A percentile compares a stretch with the other conserved stretches of the same genome.
Conservation (phyloP, 331 rosid species). For the Ulmus americana region DNA sequence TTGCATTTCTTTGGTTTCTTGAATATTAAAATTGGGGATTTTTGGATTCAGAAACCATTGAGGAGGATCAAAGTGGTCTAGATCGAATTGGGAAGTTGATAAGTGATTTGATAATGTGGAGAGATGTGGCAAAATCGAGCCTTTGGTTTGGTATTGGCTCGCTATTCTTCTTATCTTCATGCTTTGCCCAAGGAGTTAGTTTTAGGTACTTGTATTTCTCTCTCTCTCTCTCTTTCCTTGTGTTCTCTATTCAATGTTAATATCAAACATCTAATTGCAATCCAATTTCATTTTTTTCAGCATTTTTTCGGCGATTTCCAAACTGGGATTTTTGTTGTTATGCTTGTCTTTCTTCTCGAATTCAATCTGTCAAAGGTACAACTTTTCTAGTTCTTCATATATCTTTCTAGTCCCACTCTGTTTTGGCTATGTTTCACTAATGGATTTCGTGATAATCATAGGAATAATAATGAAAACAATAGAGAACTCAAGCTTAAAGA, state of each 20-base stretch:
- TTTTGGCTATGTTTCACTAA: conserved; percentile 3
- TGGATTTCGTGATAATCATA: conserved; percentile 24
- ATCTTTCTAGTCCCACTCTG: background rate
- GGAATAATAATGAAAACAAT: conserved; percentile 41
- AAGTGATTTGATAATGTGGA: conserved; percentile 75
- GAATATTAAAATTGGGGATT: background rate
- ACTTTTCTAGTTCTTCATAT: conserved; percentile 7
- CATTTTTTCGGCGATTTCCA: conserved; percentile 59
- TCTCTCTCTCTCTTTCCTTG: background rate
- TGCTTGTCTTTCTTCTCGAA: conserved; percentile 64
- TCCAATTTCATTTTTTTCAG: conserved; percentile 35
- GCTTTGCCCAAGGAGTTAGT: conserved; percentile 54
- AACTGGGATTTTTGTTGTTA: conserved; percentile 51
- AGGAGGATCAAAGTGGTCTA: conserved; percentile 43
- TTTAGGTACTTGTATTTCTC: conserved; percentile 43
- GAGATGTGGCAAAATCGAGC: conserved; percentile 63
- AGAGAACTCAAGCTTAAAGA: conserved; percentile 50
- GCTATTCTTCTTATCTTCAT: conserved; percentile 57
- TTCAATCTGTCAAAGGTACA: conserved; percentile 56
- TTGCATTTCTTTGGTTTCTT: background rate
- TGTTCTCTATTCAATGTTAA: background rate
- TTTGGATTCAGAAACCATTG: conserved; percentile 33
- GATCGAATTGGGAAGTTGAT: conserved; percentile 51
- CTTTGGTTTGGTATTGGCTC: conserved; percentile 86
- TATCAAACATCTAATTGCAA: conserved; percentile 5